Evolutionary conservation across 257 asterid species (phyloP).

Genomic region (Osmanthus fragrans): DNA sequence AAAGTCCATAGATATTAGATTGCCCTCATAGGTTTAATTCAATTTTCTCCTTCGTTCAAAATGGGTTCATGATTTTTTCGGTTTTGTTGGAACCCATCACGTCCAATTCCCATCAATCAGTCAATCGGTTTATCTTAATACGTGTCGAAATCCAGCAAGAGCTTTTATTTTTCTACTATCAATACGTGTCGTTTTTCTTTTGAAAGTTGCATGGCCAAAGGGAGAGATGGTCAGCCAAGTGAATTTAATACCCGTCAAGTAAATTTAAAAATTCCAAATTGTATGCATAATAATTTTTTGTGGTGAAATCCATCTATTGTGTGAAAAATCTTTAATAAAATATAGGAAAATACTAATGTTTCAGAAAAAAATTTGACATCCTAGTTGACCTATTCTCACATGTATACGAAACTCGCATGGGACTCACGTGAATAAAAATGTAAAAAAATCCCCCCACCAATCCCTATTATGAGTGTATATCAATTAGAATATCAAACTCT

Average conservation of each 20-base stretch:
- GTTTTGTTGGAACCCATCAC: slow-evolving; percentile 23
- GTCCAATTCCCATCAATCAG: slow-evolving; percentile 33
- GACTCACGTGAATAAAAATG: too few species aligned
- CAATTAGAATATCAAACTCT: too few species aligned
- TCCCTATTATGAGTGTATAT: too few species aligned
- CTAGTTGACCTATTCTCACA: too few species aligned
- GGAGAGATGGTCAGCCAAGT: not conserved
- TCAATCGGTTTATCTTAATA: slow-evolving; percentile 8
- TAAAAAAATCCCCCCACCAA: too few species aligned
- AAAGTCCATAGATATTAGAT: not conserved
- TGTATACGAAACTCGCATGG: too few species aligned
- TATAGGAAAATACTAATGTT: too few species aligned
- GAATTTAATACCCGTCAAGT: too few species aligned
- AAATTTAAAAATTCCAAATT: not conserved
- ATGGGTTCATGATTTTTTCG: slow-evolving; percentile 10
- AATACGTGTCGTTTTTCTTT: slow-evolving; percentile 37
- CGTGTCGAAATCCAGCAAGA: slow-evolving; percentile 24
- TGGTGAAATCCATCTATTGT: too few species aligned
- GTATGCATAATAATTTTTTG: too few species aligned
- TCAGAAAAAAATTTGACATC: too few species aligned
- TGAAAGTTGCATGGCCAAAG: slow-evolving; percentile 10
- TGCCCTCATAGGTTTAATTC: not conserved
- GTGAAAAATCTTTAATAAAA: too few species aligned
- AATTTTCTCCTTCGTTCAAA: slow-evolving; percentile 10
- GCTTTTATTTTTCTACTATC: slow-evolving; percentile 1